These are phyloP conservation scores for Gossypium gossypioides DNA, from an alignment of 441 rosid genomes.

Conservation along the genomic window DNA sequence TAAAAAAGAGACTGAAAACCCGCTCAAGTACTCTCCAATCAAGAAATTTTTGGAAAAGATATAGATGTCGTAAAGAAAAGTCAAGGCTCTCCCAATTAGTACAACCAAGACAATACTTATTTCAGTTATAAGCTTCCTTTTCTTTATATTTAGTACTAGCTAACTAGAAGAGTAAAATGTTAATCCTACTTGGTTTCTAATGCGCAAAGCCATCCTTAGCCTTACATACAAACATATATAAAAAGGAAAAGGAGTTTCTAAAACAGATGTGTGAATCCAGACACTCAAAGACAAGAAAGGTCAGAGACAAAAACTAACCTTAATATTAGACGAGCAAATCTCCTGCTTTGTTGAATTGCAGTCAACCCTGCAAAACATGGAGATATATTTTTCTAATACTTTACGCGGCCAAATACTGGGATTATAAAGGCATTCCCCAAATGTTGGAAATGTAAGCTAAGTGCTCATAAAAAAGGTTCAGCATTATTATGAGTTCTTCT, in stretches of 20 bases:
- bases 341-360: slow-evolving; percentile 22
- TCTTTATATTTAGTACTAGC: neutral
- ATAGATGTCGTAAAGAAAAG: neutral
- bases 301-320: slow-evolving; percentile 31
- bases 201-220: neutral
- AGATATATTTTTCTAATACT: neutral
- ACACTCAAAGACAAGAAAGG: neutral
- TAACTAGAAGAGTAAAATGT: neutral
- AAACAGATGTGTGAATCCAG: neutral
- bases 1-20: neutral
- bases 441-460: neutral
- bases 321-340: slow-evolving; percentile 25
- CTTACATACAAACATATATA: neutral
- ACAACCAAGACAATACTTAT: neutral
- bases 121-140: neutral
- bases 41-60: neutral
- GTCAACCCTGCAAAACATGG: slow-evolving; percentile 31
- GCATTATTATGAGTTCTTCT: neutral
- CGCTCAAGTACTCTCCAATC: neutral
- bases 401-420: neutral
- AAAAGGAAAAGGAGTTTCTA: neutral
- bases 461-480: neutral
- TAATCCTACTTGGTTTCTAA: neutral
- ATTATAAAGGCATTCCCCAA: neutral
- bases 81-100: neutral